These are phyloP conservation scores for Globisporangium apiculatum DNA, from an alignment of 352 stramenopile species.

Conservation along the genomic window DNA sequence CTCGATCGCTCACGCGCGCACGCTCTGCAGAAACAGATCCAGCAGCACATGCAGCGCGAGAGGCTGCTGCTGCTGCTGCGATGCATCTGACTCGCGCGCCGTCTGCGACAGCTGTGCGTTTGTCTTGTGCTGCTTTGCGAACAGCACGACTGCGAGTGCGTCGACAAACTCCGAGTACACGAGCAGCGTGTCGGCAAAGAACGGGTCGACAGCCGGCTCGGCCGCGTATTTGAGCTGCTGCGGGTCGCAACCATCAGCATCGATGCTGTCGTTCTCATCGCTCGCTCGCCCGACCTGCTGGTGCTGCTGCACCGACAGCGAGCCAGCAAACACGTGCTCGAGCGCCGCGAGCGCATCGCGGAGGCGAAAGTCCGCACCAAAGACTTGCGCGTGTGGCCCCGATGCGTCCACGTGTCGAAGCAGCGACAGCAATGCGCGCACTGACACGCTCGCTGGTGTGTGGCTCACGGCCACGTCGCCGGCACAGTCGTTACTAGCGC, in stretches of 20 bases:
- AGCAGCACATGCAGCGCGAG: slow-evolving; percentile 34
- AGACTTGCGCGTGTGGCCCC: not conserved
- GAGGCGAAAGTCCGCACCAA: slow-evolving; percentile 11
- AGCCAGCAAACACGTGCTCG: slow-evolving; percentile 7
- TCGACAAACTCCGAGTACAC: slow-evolving; percentile 60
- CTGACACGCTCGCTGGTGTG: slow-evolving; percentile 2
- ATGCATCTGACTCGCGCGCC: not conserved
- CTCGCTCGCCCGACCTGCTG: not conserved
- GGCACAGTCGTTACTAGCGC: not conserved
- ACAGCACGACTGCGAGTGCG: slow-evolving; percentile 38
- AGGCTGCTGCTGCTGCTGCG: slow-evolving; percentile 12
- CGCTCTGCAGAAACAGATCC: slow-evolving; percentile 34
- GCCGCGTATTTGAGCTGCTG: not conserved
- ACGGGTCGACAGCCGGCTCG: slow-evolving; percentile 26
- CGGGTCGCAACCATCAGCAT: not conserved
- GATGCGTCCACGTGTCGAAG: slow-evolving; percentile 9
- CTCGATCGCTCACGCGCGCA: not conserved
- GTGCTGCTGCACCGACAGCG: not conserved
- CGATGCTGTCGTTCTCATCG: no score
- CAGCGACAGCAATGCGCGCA: slow-evolving; percentile 13
- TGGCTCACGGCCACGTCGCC: not conserved
- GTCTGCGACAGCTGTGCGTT: no score
- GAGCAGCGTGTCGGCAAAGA: slow-evolving; percentile 38
- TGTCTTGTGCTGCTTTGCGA: slow-evolving; percentile 25
- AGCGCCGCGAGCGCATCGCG: slow-evolving; percentile 16